Evolutionary conservation across 2,329 filamentous ascomycete species (phyloP).

Genomic region (Apiospora hydei): DNA sequence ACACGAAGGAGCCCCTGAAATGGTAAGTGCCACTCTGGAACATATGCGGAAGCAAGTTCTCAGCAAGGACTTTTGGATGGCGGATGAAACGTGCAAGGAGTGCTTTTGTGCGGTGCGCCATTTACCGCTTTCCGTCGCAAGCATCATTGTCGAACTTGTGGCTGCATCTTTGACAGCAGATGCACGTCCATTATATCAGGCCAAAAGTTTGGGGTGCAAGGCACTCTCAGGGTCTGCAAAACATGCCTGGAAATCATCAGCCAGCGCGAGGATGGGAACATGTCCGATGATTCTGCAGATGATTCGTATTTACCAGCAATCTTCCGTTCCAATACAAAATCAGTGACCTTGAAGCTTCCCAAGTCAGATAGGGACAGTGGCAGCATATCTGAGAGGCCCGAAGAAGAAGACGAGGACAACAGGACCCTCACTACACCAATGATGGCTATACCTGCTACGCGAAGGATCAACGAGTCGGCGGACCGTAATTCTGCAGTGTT

Average conservation of each 20-base stretch:
- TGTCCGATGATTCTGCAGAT: constrained; percentile 85
- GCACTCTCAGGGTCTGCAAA: constrained; percentile 88
- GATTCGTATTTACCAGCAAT: constrained; percentile 72
- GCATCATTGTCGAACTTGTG: constrained; percentile 94
- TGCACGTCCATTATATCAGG: constrained; percentile 93
- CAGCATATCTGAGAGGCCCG: constrained; percentile 50
- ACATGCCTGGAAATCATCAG: constrained; percentile 92
- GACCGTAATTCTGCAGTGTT: constrained; percentile 88
- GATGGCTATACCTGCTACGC: constrained; percentile 74
- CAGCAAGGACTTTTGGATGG: constrained; percentile 99
- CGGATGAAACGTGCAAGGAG: constrained; percentile 96
- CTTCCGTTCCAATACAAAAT: constrained; percentile 62
- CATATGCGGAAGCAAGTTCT: constrained; percentile 87
- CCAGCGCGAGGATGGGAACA: constrained; percentile 85
- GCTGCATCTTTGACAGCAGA: constrained; percentile 98
- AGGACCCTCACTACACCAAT: constrained; percentile 70
- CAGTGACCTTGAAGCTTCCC: constrained; percentile 43
- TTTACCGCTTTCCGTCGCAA: constrained; percentile 96
- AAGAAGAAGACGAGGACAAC: constrained; percentile 53
- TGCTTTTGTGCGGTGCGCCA: constrained; percentile 91
- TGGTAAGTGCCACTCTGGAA: constrained; percentile 67
- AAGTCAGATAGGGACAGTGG: constrained; percentile 50
- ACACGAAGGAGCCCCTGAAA: constrained; percentile 64
- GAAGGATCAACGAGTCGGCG: constrained; percentile 73
- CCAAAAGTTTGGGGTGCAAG: constrained; percentile 83